Evolutionary conservation across 805 yeast genomes (phyloP).

Genomic region (Candida methanosorbosa): DNA sequence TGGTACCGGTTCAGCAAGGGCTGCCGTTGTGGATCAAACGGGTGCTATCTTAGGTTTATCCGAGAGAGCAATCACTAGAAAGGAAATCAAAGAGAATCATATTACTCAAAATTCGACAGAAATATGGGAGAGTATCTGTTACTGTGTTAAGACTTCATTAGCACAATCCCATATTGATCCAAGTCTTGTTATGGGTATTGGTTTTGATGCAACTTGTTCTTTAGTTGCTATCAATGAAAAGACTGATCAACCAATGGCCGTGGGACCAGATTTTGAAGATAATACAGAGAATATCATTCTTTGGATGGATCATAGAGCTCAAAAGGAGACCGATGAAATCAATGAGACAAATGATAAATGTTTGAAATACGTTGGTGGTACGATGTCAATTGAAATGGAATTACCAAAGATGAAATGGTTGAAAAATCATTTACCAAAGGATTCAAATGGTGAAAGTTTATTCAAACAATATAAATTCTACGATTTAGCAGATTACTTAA

Average conservation of each 20-base stretch:
- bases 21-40: conserved; percentile 75
- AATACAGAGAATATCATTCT: conserved; percentile 72
- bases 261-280: conserved; percentile 83
- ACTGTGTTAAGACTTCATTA: conserved; percentile 68
- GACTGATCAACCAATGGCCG: conserved; percentile 67
- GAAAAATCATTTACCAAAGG: conserved; percentile 69
- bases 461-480: conserved; percentile 69
- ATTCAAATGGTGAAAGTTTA: conserved; percentile 17
- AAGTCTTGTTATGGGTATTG: conserved; percentile 68
- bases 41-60: conserved; percentile 78
- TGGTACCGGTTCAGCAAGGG: conserved; percentile 98
- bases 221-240: conserved; percentile 68
- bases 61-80: conserved; percentile 71
- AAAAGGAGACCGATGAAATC: conserved; percentile 67
- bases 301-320: conserved; percentile 99
- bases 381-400: conserved; percentile 98
- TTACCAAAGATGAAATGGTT: conserved; percentile 96
- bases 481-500: conserved; percentile 86
- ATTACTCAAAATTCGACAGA: conserved; percentile 86
- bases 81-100: conserved; percentile 61
- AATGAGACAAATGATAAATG: conserved; percentile 74
- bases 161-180: conserved; percentile 70
- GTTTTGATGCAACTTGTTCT: conserved; percentile 97
- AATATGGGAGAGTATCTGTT: conserved; percentile 84
- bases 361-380: conserved; percentile 90